These are phyloP conservation scores for Cinnamomum micranthum DNA, from an alignment of 164 flowering plant genomes.

Conservation along the genomic window DNA sequence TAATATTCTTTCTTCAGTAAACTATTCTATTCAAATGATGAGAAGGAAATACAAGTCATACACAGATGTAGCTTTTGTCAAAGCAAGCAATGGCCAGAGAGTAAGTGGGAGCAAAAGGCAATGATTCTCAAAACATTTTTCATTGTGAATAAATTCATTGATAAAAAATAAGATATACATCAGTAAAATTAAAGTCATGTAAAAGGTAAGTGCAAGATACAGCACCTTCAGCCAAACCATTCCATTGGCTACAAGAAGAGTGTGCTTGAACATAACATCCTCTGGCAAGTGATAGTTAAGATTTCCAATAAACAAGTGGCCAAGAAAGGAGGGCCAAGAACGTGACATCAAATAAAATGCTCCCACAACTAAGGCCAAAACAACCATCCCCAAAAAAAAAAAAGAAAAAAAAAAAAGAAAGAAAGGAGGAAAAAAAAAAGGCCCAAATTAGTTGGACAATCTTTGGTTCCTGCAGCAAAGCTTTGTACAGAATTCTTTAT, in stretches of 20 bases:
- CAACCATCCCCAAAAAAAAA: no score
- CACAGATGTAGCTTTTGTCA: neutral
- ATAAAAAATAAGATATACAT: neutral
- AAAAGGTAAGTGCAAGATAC: neutral
- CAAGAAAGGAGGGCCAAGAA: no score
- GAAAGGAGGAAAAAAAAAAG: no score
- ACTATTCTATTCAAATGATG: neutral
- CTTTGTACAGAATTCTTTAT: neutral
- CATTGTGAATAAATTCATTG: no score
- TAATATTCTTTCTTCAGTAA: conserved; percentile 3
- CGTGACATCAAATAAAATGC: no score
- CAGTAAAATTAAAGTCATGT: neutral
- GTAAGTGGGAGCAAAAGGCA: neutral
- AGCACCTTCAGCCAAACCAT: no score
- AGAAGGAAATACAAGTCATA: neutral
- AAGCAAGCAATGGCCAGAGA: neutral
- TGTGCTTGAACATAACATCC: no score
- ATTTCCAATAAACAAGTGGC: no score
- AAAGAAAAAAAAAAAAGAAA: no score
- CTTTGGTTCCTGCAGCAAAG: neutral
- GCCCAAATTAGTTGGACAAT: neutral
- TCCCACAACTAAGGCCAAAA: no score
- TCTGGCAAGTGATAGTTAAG: no score
- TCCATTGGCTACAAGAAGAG: no score
- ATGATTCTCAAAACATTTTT: neutral